Evolutionary conservation across 148 eudicot species (phyloP).

Genomic region (Euryodendron excelsum): DNA sequence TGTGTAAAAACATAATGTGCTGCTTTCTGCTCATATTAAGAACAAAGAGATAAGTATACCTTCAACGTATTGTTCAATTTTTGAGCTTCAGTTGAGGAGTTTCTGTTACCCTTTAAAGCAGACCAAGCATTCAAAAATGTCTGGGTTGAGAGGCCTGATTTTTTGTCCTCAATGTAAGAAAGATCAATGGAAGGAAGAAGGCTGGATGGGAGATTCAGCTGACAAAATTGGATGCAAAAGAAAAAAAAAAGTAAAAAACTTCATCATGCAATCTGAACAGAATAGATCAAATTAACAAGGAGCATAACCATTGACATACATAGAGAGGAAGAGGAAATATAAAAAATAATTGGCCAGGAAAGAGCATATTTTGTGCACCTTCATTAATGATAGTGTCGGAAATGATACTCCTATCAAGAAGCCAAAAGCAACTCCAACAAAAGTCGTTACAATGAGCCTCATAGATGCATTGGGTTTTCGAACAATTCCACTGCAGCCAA

Average conservation of each 20-base stretch:
- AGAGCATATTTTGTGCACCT: constrained; percentile 40
- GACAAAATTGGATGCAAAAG: background rate
- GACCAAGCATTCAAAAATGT: constrained; percentile 11
- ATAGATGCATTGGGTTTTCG: constrained; percentile 53
- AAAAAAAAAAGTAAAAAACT: background rate
- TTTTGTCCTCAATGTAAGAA: constrained; percentile 3
- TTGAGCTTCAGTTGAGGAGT: background rate
- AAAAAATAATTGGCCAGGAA: background rate
- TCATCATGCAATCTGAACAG: background rate
- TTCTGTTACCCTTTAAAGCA: background rate
- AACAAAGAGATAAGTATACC: constrained; percentile 12
- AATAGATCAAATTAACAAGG: background rate
- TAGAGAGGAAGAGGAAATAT: background rate
- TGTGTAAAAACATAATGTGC: background rate
- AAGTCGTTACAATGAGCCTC: constrained; percentile 43
- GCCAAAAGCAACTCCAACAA: constrained; percentile 60
- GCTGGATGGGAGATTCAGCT: constrained; percentile 1
- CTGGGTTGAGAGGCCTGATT: constrained; percentile 11
- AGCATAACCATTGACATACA: background rate
- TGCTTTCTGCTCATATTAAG: background rate
- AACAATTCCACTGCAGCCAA: constrained; percentile 39
- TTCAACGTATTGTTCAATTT: constrained; percentile 7
- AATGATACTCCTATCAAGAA: constrained; percentile 66
- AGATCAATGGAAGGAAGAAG: constrained; percentile 11
- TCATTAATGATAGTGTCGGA: constrained; percentile 43